Conservation (phyloP, 208 protist genomes). For the Naegleria gruberi region DNA sequence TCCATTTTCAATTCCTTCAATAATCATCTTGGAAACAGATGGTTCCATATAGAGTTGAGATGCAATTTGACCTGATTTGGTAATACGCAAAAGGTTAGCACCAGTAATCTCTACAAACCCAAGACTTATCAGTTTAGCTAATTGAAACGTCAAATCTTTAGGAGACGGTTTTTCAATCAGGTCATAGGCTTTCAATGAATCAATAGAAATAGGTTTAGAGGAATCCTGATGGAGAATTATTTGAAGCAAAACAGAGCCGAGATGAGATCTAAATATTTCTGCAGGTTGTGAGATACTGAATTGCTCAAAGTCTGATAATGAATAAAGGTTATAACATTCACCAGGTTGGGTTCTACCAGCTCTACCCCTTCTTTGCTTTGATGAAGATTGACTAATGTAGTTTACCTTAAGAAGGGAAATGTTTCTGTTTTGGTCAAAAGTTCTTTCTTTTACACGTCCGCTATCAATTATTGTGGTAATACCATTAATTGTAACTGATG, state of each 20-base stretch:
- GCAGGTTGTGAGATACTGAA: background rate
- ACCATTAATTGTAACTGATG: slow-evolving; percentile 79
- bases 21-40: background rate
- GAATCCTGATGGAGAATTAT: background rate
- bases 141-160: background rate
- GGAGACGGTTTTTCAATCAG: background rate
- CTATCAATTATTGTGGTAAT: slow-evolving; percentile 73
- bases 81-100: background rate
- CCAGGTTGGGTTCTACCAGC: slow-evolving; percentile 65
- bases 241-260: slow-evolving; percentile 7
- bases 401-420: slow-evolving; percentile 60
- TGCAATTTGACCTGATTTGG: background rate
- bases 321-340: slow-evolving; percentile 72
- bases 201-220: background rate
- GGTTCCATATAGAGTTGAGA: slow-evolving; percentile 1
- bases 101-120: background rate
- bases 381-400: slow-evolving; percentile 43
- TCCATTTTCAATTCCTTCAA: background rate
- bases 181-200: background rate
- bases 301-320: slow-evolving; percentile 29
- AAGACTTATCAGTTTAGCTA: background rate
- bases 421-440: slow-evolving; percentile 63
- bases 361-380: slow-evolving; percentile 60
- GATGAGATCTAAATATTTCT: slow-evolving; percentile 24
- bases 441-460: slow-evolving; percentile 65